Conservation (phyloP, 1,139 yeast genomes). For the Candida tetrigidarum region DNA sequence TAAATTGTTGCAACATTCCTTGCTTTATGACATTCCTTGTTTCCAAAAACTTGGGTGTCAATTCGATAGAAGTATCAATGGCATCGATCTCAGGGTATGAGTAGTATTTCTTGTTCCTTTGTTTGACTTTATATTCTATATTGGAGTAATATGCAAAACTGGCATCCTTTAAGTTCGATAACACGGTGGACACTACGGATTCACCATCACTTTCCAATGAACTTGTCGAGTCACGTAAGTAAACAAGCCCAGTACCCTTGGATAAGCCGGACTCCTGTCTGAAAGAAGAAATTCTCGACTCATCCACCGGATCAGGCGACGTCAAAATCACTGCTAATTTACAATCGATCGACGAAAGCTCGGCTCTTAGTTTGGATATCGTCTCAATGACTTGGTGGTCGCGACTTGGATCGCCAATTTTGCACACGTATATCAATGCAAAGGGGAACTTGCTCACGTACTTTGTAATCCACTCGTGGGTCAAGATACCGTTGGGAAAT, state of each 20-base stretch:
- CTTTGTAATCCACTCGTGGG: constrained; percentile 41
- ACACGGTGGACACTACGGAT: constrained; percentile 30
- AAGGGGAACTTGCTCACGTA: constrained; percentile 39
- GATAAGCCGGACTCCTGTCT: constrained; percentile 37
- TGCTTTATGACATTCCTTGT: constrained; percentile 45
- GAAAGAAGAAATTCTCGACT: constrained; percentile 25
- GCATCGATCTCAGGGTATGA: constrained; percentile 30
- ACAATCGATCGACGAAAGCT: constrained; percentile 23
- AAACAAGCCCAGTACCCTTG: constrained; percentile 33
- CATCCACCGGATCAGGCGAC: constrained; percentile 20
- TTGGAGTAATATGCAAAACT: constrained; percentile 41
- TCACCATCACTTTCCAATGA: constrained; percentile 32
- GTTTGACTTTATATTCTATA: constrained; percentile 37
- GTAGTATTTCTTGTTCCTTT: constrained; percentile 43
- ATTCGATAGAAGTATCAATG: constrained; percentile 33
- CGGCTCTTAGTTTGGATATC: constrained; percentile 18
- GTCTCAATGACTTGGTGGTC: constrained; percentile 23
- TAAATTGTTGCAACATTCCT: constrained; percentile 38
- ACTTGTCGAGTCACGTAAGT: constrained; percentile 20
- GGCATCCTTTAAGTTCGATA: constrained; percentile 32
- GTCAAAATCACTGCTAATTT: constrained; percentile 35
- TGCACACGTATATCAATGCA: constrained; percentile 29
- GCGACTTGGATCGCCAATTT: constrained; percentile 22
- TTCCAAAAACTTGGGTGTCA: constrained; percentile 45
- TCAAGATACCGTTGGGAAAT: constrained; percentile 48